These are phyloP conservation scores for Alliaria petiolata DNA, from an alignment of 345 rosid genomes.

Conservation along the genomic window DNA sequence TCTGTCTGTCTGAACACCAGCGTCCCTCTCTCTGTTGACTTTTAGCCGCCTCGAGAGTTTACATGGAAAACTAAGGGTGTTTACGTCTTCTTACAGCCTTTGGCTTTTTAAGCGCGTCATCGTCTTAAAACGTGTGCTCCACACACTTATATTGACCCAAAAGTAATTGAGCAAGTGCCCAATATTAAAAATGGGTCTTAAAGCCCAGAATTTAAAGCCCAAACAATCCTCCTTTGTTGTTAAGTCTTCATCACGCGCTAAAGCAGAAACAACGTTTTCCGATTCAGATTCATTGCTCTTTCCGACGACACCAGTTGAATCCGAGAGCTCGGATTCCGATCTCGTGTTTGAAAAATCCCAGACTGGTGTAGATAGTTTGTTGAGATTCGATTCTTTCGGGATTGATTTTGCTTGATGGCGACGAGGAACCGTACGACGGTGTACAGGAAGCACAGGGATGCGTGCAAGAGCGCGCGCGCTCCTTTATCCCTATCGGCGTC, in stretches of 20 bases:
- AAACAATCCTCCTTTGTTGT: background rate
- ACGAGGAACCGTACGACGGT: constrained; percentile 53
- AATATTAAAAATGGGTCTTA: background rate
- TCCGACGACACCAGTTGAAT: constrained; percentile 3
- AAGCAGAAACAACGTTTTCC: background rate
- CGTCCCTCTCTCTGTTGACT: background rate
- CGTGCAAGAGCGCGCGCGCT: constrained; percentile 61
- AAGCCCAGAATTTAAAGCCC: background rate
- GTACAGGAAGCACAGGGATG: constrained; percentile 54
- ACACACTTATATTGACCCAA: constrained; percentile 1
- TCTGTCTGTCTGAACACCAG: background rate
- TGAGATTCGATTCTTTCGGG: background rate
- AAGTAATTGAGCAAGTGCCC: background rate
- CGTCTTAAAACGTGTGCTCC: constrained; percentile 23
- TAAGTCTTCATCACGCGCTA: constrained; percentile 14
- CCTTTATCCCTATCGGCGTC: constrained; percentile 41
- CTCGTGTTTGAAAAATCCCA: background rate
- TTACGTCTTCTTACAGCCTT: background rate
- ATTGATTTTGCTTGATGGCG: constrained; percentile 35
- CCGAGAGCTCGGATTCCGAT: constrained; percentile 4
- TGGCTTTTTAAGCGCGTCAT: too few relatives aligned
- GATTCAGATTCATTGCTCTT: constrained; percentile 26
- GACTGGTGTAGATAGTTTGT: background rate
- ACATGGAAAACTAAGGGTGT: background rate
- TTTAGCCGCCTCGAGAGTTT: background rate